Conservation (phyloP, 2,329 filamentous ascomycete species). For the Boeremia exigua region DNA sequence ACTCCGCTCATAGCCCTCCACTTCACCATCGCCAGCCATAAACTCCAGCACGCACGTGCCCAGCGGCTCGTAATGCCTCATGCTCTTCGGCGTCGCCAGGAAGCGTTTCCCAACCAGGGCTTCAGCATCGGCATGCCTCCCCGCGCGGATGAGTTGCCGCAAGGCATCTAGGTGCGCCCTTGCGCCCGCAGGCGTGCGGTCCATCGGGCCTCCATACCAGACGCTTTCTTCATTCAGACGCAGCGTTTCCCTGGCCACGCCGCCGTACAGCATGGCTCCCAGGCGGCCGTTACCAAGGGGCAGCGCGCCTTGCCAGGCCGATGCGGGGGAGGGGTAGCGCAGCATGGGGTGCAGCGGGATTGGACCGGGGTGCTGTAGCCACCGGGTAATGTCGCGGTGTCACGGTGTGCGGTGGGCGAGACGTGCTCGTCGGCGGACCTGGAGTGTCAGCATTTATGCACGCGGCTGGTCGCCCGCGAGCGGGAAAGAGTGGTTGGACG, state of each 20-base stretch:
- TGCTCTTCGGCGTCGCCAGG: conserved; percentile 54
- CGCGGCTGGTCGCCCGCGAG: conserved; percentile 3
- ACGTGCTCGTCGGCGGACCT: conserved; percentile 1
- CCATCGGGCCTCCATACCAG: conserved; percentile 43
- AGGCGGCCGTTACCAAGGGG: conserved; percentile 59
- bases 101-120: conserved; percentile 51
- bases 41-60: conserved; percentile 30
- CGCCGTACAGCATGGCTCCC: conserved; percentile 56
- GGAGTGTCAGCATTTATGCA: conserved; percentile 12
- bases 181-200: conserved; percentile 47
- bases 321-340: conserved; percentile 17
- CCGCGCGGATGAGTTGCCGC: conserved; percentile 50
- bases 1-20: conserved; percentile 46
- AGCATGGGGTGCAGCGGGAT: conserved; percentile 13
- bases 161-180: conserved; percentile 49
- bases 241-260: conserved; percentile 52
- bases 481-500: conserved; percentile 17
- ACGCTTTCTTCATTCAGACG: conserved; percentile 57
- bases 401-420: neutral
- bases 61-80: conserved; percentile 58
- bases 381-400: conserved; percentile 13
- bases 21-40: conserved; percentile 1
- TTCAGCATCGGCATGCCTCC: conserved; percentile 52
- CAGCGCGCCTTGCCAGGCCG: conserved; percentile 50
- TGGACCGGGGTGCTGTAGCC: conserved; percentile 6